These are phyloP conservation scores for Yarrowia hollandica DNA, from an alignment of 805 yeast species.

Conservation along the genomic window DNA sequence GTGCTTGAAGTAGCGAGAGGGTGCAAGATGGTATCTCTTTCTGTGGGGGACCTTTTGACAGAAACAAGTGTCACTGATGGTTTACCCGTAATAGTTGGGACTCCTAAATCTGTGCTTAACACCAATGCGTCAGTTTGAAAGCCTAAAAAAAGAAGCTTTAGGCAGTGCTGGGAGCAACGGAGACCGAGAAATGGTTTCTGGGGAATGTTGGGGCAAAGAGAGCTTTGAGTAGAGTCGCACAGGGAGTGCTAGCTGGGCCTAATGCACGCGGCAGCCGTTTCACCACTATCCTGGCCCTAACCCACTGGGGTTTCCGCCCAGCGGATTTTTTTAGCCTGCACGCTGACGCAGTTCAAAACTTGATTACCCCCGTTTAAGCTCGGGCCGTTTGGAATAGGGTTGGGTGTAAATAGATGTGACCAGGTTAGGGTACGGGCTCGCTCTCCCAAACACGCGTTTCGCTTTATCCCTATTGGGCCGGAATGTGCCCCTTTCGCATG, in stretches of 20 bases:
- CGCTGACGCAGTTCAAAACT: background rate
- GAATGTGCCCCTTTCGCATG: background rate
- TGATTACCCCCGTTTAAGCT: background rate
- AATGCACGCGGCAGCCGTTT: too few species aligned
- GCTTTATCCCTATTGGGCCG: constrained; percentile 9
- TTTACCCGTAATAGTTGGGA: too few species aligned
- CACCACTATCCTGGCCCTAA: too few species aligned
- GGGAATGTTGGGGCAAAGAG: background rate
- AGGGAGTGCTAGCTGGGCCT: too few species aligned
- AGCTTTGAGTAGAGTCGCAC: too few species aligned
- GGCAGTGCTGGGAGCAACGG: constrained; percentile 25
- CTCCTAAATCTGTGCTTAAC: background rate
- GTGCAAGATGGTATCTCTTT: too few species aligned
- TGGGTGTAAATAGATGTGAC: too few species aligned
- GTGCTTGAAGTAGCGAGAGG: too few species aligned
- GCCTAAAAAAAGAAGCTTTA: background rate
- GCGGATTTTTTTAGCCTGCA: background rate
- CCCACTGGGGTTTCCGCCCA: too few species aligned
- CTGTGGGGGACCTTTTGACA: too few species aligned
- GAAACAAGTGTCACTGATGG: too few species aligned
- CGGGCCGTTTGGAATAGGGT: background rate
- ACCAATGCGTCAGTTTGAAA: background rate
- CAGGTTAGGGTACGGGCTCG: background rate
- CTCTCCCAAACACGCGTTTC: constrained; percentile 1
- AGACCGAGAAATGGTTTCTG: background rate